These are phyloP conservation scores for Candida neerlandica DNA, from an alignment of 1,139 yeast species.

Conservation along the genomic window DNA sequence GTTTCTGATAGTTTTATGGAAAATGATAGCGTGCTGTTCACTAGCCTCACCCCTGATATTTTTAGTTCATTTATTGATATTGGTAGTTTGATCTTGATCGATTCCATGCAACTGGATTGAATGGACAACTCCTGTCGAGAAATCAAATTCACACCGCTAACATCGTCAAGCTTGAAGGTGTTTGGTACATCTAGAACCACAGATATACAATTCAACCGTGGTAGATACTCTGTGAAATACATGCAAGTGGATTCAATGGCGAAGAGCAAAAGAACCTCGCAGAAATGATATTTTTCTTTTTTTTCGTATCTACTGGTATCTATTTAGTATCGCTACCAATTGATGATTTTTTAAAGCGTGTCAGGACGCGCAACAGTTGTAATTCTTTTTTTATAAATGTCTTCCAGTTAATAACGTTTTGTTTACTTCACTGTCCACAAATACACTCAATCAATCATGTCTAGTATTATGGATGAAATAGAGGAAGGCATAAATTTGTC, in stretches of 20 bases:
- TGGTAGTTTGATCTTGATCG: slow-evolving; percentile 4
- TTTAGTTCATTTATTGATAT: slow-evolving; percentile 4
- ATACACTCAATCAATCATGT: neutral
- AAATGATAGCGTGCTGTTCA: slow-evolving; percentile 12
- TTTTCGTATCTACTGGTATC: neutral
- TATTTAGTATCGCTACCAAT: neutral
- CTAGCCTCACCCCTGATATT: slow-evolving; percentile 13
- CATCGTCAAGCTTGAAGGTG: slow-evolving; percentile 2
- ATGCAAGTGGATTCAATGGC: slow-evolving; percentile 17
- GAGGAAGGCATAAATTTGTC: slow-evolving; percentile 6
- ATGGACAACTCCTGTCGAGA: neutral
- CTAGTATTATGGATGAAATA: slow-evolving; percentile 4
- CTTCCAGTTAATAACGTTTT: neutral
- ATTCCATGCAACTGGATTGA: neutral
- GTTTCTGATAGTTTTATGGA: slow-evolving; percentile 11
- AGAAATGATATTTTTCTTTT: neutral
- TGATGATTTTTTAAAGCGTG: neutral
- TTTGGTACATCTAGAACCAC: slow-evolving; percentile 24
- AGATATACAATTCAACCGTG: slow-evolving; percentile 38
- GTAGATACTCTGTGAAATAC: slow-evolving; percentile 44
- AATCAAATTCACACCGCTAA: neutral
- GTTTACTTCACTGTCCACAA: neutral
- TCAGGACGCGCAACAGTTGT: neutral
- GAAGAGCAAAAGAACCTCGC: neutral
- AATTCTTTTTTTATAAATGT: neutral